phyloP scores from a whole-genome alignment of 164 flowering plant genomes.

The Aristolochia contorta region DNA sequence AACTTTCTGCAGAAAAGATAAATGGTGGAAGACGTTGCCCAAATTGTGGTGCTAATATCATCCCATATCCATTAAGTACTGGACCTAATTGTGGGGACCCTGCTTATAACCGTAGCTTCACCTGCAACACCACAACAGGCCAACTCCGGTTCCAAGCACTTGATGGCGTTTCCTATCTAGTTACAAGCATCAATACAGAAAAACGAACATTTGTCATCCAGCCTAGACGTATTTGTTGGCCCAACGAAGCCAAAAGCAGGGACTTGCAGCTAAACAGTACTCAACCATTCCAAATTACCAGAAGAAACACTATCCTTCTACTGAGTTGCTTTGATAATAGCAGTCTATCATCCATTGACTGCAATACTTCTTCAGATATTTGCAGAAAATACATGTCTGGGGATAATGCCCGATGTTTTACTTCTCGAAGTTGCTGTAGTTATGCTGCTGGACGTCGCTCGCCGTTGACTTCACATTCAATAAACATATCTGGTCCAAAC shows the following conservation, averaged over 20 bases:
- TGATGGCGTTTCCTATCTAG: neutral
- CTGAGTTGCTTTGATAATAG: neutral
- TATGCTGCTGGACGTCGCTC: neutral
- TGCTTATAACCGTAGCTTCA: neutral
- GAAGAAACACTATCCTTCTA: constrained; percentile 3
- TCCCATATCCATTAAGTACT: constrained; percentile 12
- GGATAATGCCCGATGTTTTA: neutral
- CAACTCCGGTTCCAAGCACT: neutral
- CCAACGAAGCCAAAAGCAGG: neutral
- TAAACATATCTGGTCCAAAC: neutral
- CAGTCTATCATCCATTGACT: neutral
- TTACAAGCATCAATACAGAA: constrained; percentile 5
- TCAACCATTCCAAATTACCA: constrained; percentile 2
- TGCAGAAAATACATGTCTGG: neutral
- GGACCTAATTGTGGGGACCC: neutral
- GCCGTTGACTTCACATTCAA: neutral
- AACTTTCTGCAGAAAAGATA: neutral
- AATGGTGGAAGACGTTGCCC: neutral
- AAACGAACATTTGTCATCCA: constrained; percentile 3
- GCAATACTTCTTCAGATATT: neutral
- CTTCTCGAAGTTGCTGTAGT: constrained; percentile 2
- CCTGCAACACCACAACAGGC: neutral
- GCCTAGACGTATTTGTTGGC: constrained; percentile 1
- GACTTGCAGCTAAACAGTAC: neutral
- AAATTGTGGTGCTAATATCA: constrained; percentile 4